Conservation (phyloP, 1,284 basidiomycete genomes). For the Ustilago hordei region DNA sequence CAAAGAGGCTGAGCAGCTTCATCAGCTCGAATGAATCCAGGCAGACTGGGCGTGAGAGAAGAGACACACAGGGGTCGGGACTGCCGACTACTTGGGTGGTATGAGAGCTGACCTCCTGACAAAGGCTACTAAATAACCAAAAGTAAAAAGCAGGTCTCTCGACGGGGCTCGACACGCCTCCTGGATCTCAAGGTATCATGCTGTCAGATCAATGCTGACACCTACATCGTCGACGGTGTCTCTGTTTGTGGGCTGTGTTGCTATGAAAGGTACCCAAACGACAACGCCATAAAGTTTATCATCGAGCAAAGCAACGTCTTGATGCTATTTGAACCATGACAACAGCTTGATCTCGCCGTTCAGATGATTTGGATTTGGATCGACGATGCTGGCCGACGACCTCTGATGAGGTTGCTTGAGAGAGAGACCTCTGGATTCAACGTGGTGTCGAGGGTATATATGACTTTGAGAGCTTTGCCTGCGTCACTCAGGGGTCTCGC, state of each 20-base stretch:
- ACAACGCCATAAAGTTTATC: constrained; percentile 17
- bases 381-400: constrained; percentile 19
- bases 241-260: constrained; percentile 1
- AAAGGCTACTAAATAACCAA: neutral
- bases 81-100: neutral
- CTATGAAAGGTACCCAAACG: neutral
- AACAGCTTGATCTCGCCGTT: constrained; percentile 3
- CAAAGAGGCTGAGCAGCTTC: neutral
- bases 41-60: neutral
- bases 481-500: constrained; percentile 35
- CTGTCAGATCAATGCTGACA: neutral
- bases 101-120: neutral
- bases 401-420: constrained; percentile 2
- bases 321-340: constrained; percentile 13
- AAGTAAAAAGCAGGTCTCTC: neutral
- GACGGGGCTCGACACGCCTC: neutral
- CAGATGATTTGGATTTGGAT: neutral
- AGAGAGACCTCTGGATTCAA: neutral
- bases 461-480: neutral
- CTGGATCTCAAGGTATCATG: neutral
- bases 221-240: constrained; percentile 1
- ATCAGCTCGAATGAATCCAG: constrained; percentile 2
- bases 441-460: constrained; percentile 1
- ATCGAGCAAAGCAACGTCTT: constrained; percentile 25
- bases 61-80: neutral